Percentiles rank a stretch among this genome's conserved stretches.
Evolutionary conservation across 805 yeast genomes (phyloP).

Genomic region (Candida nemodendra): DNA sequence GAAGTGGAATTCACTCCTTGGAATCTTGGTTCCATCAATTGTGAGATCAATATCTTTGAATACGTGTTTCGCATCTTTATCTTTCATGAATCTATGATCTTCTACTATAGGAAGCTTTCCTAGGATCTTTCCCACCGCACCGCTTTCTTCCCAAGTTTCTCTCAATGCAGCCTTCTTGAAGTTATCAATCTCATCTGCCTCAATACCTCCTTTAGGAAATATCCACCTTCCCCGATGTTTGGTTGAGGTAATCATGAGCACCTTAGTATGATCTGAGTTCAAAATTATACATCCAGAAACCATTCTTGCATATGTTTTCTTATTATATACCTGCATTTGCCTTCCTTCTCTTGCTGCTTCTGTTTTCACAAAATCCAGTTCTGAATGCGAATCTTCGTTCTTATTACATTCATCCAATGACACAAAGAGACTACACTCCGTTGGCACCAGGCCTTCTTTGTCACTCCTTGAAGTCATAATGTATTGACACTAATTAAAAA

Average conservation of each 20-base stretch:
- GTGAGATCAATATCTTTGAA: constrained; percentile 19
- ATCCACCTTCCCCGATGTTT: constrained; percentile 75
- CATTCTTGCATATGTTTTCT: constrained; percentile 69
- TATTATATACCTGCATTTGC: constrained; percentile 56
- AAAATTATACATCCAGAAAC: constrained; percentile 92
- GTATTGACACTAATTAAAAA: too few relatives aligned
- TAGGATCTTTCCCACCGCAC: constrained; percentile 67
- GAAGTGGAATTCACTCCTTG: constrained; percentile 85
- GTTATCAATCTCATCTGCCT: constrained; percentile 65
- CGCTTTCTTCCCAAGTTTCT: constrained; percentile 99
- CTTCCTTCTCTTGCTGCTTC: constrained; percentile 53
- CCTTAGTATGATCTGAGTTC: constrained; percentile 52
- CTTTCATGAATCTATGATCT: constrained; percentile 42
- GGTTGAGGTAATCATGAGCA: constrained; percentile 76
- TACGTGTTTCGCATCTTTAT: constrained; percentile 15
- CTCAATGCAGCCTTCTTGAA: constrained; percentile 59
- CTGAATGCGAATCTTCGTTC: constrained; percentile 10
- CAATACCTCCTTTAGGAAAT: constrained; percentile 95
- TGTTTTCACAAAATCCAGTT: constrained; percentile 28
- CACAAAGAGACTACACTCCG: constrained; percentile 17
- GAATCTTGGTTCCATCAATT: constrained; percentile 37
- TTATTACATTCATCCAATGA: constrained; percentile 14
- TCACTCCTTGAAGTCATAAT: background rate
- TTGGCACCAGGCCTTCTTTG: constrained; percentile 9
- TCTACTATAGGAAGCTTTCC: constrained; percentile 60